Evolutionary conservation across 768 basidiomycete species (phyloP).

Genomic region (Auriscalpium vulgare): DNA sequence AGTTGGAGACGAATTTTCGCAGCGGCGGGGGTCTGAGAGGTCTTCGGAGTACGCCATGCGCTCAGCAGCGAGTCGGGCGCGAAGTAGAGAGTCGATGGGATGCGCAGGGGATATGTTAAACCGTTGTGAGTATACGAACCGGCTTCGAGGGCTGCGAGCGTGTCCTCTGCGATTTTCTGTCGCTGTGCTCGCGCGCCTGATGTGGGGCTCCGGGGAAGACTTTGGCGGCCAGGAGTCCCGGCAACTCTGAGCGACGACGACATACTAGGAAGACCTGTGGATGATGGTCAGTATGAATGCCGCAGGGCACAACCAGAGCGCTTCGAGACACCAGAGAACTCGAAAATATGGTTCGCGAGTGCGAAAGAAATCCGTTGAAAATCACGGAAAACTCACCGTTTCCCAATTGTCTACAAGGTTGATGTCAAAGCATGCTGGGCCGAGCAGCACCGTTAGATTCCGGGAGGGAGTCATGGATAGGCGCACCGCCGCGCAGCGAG

Average conservation of each 20-base stretch:
- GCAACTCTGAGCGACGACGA: not conserved
- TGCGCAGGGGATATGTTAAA: constrained; percentile 26
- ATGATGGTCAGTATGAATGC: too few species aligned
- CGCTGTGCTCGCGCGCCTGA: not conserved
- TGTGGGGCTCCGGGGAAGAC: not conserved
- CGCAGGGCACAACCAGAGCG: too few species aligned
- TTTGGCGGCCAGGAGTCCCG: not conserved
- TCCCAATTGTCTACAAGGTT: too few species aligned
- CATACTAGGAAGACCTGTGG: not conserved
- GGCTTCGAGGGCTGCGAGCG: constrained; percentile 37
- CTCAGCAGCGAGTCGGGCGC: constrained; percentile 40
- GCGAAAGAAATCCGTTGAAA: too few species aligned
- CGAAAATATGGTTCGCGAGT: too few species aligned
- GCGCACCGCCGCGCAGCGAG: too few species aligned
- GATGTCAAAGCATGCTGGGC: too few species aligned
- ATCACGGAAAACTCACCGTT: too few species aligned
- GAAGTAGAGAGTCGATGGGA: constrained; percentile 37
- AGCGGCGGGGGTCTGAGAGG: not conserved
- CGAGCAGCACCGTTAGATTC: too few species aligned
- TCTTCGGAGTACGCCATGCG: constrained; percentile 31
- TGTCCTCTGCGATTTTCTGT: constrained; percentile 38
- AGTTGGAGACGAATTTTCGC: constrained; percentile 40
- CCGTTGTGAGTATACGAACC: constrained; percentile 32
- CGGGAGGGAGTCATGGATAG: too few species aligned
- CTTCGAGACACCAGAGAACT: too few species aligned